Evolutionary conservation across 1,284 basidiomycete species (phyloP), one percentile per base, ranked within the genome.

Genomic region (Ceratobasidium sp.): DNA sequence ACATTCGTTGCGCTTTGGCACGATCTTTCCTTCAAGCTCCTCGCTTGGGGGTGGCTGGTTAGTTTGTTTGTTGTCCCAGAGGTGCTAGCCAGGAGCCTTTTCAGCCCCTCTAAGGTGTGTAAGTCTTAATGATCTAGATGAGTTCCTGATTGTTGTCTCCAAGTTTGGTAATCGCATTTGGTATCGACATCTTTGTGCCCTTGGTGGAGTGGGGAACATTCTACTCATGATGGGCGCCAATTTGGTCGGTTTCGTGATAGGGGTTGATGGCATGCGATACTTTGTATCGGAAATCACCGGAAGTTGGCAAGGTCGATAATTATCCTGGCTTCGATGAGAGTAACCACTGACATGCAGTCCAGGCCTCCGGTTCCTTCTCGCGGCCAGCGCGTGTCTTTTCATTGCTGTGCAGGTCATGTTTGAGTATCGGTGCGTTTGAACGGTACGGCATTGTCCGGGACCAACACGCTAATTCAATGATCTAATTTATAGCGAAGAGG

Each of bases 1-100:
- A 94, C 97, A 0, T 99, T 99, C 83, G 97, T 99, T n/a, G 98
- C 98, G 0, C 86, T 99, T 17, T 99, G 98, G 98, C 97, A 99
- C 83, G 97, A 99, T 83, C 87, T 99, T 0, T 94, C 93, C 0
- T 93, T 98, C 84, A 90, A 90, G 65, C 88, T 99, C 6, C 88
- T 99, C 0, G 92, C 95, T 0, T 99, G 98, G 98, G 97, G 97
- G 0, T 99, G 97, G 97, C 91, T 98, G 12, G 90, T 98, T 75
- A 94, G 91, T 81, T 82, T 98, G 57, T 98, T 99, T 84, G 92
- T 99, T 78, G 81, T 97, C 0, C 97, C 97, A 0, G 97, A 99
- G 84, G 83, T 98, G 23, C 78, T 90, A 2, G 93, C 91, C 0
- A 85, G 87, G 26, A 89, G 87, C 79, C 28, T 92, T 0, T 82